Conservation (phyloP, 352 stramenopile genomes). For the Phytophthora lateralis region DNA sequence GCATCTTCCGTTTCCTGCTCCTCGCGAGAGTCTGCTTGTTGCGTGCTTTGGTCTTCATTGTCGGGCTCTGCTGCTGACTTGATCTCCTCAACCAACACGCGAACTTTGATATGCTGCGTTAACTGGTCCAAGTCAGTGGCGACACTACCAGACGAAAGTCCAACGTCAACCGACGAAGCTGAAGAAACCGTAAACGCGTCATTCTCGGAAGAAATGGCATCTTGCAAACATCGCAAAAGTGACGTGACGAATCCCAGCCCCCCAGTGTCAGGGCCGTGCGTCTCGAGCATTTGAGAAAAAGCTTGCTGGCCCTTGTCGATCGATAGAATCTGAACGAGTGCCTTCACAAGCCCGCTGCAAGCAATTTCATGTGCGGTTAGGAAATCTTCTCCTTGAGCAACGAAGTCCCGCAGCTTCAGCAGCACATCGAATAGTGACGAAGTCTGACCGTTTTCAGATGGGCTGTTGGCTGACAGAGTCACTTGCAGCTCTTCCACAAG, state of each 20-base stretch:
- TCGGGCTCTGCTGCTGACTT: slow-evolving; percentile 25
- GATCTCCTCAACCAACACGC: slow-evolving; percentile 61
- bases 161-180: slow-evolving; percentile 6
- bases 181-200: slow-evolving; percentile 52
- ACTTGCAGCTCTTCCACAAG: slow-evolving; percentile 37
- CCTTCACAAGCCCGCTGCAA: slow-evolving; percentile 55
- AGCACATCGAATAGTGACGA: slow-evolving; percentile 28
- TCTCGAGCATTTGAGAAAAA: slow-evolving; percentile 46
- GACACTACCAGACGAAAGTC: slow-evolving; percentile 41
- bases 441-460: slow-evolving; percentile 3
- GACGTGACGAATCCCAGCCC: slow-evolving; percentile 30
- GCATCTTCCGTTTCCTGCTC: slow-evolving; percentile 13
- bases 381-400: slow-evolving; percentile 33
- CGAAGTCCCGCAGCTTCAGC: slow-evolving; percentile 28
- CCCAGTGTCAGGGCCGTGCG: slow-evolving; percentile 3
- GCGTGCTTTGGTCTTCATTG: slow-evolving; percentile 25
- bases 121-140: slow-evolving; percentile 64
- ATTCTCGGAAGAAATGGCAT: slow-evolving; percentile 69
- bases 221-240: slow-evolving; percentile 54
- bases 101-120: slow-evolving; percentile 76
- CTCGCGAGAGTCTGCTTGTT: slow-evolving; percentile 18
- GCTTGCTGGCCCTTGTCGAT: slow-evolving; percentile 30
- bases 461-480: background rate
- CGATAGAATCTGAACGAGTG: slow-evolving; percentile 44
- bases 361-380: slow-evolving; percentile 70